Evolutionary conservation across 257 asterid species (phyloP), one percentile per base, ranked within the genome.

Genomic region (Dorcoceras hygrometricum): DNA sequence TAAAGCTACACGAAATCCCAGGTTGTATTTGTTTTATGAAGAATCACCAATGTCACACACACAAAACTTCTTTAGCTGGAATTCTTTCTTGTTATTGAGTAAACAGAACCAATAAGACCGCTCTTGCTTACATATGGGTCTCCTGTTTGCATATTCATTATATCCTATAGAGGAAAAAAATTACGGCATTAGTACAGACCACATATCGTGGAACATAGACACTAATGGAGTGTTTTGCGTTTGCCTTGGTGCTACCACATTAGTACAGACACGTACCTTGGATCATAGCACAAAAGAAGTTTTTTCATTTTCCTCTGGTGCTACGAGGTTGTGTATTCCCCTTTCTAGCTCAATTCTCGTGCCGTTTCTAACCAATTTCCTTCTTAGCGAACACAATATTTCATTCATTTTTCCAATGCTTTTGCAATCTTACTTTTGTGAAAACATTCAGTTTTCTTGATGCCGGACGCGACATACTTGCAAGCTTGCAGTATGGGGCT

Each of bases 1-100:
- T 80, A 93, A 93, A 88, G 96, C 99, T 76, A 93, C 99, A 26
- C 78, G 87, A 73, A 88, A 90, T 76, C 95, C 97, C 77, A 93
- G 96, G 99, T 90, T 62, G 59, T 71, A 48, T 61, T 74, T 58
- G 25, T 59, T 75, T 67, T 70, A 59, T 54, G 48, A 64, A 58
- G 43, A 50, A 65, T 23, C 56, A 36, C 64, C 57, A 55, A 26
- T 57, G 68, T 62, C 59, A 31, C 43, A 9, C 36, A 9, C 22
- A 59, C 31, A 19, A 3, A 66, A 12, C 12, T 22, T 22, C 51
- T 60, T 43, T 69, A 62, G 20, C 73, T 46, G 53, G 66, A 57
- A 34, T 26, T n/a, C 36, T 51, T 74, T 59, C 59, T 25, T 18
- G 22, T 67, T 58, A 14, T 23, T 14, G 19, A 43, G 51, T 3